Percentiles rank a stretch among this genome's conserved stretches.
phyloP scores from a whole-genome alignment of 148 eudicot genomes.

The Hydrangea macrophylla region DNA sequence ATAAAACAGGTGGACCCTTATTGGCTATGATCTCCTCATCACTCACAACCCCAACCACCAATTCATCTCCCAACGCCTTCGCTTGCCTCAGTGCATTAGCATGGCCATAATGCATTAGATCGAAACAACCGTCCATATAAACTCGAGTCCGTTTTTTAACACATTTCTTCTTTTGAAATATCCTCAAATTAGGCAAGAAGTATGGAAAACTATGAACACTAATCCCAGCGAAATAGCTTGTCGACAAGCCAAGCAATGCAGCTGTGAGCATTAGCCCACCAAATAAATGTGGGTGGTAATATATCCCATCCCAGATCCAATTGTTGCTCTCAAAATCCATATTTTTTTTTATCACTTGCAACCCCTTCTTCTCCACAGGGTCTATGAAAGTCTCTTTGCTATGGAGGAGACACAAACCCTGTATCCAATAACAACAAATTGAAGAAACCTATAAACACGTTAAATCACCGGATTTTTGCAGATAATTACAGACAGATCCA shows the following conservation, averaged over 20 bases:
- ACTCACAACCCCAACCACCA: constrained; percentile 85
- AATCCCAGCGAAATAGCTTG: constrained; percentile 70
- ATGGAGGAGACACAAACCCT: constrained; percentile 45
- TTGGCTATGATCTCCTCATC: constrained; percentile 89
- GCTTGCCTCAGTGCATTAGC: constrained; percentile 98
- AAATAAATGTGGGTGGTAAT: constrained; percentile 76
- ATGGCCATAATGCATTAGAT: constrained; percentile 98
- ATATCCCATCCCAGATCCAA: constrained; percentile 74
- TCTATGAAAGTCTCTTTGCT: constrained; percentile 38
- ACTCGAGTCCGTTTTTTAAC: constrained; percentile 70
- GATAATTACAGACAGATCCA: too few species aligned
- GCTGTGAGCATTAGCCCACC: constrained; percentile 89
- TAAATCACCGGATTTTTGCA: background rate
- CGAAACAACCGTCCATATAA: constrained; percentile 98
- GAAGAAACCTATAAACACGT: background rate
- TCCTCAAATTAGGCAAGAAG: constrained; percentile 56
- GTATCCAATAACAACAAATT: constrained; percentile 9
- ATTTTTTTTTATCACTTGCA: too few species aligned
- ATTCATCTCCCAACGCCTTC: constrained; percentile 85
- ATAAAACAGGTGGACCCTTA: constrained; percentile 92
- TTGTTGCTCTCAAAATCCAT: constrained; percentile 71
- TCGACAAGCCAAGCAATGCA: constrained; percentile 79
- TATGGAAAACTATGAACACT: constrained; percentile 67
- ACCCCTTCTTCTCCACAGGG: too few species aligned
- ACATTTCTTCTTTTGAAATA: constrained; percentile 52